These are phyloP conservation scores for Zoysia matrella DNA, from an alignment of 202 grass and related monocot genomes.

Conservation along the genomic window DNA sequence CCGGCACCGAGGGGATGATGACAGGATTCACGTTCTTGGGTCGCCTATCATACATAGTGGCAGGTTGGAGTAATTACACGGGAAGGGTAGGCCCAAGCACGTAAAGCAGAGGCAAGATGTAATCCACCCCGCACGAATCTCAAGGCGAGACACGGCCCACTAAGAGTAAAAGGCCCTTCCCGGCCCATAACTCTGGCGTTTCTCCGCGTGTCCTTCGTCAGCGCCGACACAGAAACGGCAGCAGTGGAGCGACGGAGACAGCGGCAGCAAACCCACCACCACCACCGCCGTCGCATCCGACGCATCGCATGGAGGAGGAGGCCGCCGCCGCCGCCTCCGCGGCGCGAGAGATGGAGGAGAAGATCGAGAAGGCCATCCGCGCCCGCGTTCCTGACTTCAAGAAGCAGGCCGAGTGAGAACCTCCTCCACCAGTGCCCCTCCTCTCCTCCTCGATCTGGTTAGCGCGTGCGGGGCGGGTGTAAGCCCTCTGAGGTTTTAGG, in stretches of 20 bases:
- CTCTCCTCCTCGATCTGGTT: not conserved
- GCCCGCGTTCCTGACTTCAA: no score
- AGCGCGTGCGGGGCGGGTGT: not conserved
- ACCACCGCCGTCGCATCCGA: no score
- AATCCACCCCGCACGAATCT: not conserved
- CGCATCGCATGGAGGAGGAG: no score
- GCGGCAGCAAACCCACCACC: no score
- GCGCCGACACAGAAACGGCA: conserved; percentile 10
- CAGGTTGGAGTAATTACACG: not conserved
- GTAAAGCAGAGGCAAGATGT: not conserved
- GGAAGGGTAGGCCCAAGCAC: not conserved
- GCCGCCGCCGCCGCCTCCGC: no score
- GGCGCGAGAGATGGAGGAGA: no score
- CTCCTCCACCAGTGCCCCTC: no score
- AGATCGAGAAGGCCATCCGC: no score
- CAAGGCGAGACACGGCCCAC: not conserved
- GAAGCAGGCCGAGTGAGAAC: no score
- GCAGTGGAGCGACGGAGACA: not conserved
- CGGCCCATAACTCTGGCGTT: not conserved
- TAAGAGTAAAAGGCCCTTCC: not conserved
- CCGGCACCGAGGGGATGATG: conserved; percentile 9
- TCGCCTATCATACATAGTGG: conserved; percentile 1
- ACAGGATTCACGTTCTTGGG: not conserved
- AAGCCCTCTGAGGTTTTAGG: conserved; percentile 40
- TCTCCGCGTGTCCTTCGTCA: not conserved